These are phyloP conservation scores for Alternaria atra DNA, from an alignment of 2,329 filamentous ascomycete species.

Conservation along the genomic window DNA sequence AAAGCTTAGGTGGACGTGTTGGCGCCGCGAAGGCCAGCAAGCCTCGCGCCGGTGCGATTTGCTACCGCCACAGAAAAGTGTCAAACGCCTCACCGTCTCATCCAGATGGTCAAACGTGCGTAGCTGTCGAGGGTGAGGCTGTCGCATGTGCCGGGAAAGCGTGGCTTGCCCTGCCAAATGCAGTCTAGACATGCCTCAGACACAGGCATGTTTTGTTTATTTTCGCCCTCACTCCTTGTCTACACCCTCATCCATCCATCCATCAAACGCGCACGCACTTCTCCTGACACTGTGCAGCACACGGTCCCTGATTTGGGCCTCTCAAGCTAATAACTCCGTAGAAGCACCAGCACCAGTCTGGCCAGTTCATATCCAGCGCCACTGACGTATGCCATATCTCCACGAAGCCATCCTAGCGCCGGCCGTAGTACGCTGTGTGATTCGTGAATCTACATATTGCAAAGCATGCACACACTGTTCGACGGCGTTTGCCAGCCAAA, in stretches of 20 bases:
- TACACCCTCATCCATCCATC: background rate
- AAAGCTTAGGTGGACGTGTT: conserved; percentile 17
- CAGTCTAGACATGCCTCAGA: background rate
- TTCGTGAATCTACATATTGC: background rate
- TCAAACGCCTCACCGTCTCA: conserved; percentile 12
- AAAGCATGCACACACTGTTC: background rate
- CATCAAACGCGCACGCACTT: conserved; percentile 1
- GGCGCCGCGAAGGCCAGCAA: conserved; percentile 10
- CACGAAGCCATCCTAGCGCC: conserved; percentile 2
- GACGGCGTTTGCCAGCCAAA: background rate
- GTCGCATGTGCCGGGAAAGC: background rate
- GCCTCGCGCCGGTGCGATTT: conserved; percentile 6
- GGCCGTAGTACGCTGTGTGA: background rate
- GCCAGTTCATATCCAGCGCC: background rate
- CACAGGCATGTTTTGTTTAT: background rate
- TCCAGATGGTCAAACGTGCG: background rate
- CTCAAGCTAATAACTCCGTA: background rate
- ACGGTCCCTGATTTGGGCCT: conserved; percentile 6
- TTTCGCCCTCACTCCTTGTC: background rate
- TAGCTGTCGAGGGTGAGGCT: background rate
- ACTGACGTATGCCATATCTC: conserved; percentile 2
- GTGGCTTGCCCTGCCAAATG: background rate
- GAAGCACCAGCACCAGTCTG: background rate
- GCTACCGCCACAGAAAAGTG: conserved; percentile 3
- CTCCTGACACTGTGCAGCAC: background rate